Conservation (phyloP, 176 grass and related monocot genomes). For the Phoenix dactylifera region DNA sequence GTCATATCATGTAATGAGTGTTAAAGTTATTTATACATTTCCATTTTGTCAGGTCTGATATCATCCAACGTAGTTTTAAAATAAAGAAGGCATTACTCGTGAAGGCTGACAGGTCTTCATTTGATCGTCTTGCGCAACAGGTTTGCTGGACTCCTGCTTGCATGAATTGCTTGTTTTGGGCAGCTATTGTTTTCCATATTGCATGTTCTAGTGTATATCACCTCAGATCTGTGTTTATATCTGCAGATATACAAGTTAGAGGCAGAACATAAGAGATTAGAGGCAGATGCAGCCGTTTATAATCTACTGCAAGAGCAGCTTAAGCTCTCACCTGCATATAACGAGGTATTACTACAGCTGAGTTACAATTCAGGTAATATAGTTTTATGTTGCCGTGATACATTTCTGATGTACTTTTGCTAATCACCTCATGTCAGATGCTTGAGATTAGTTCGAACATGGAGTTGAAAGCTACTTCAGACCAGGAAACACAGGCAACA, state of each 20-base stretch:
- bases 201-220: background rate
- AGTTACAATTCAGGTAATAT: no score
- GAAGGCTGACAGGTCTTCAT: slow-evolving; percentile 56
- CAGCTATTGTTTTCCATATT: no score
- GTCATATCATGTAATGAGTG: no score
- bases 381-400: no score
- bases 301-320: slow-evolving; percentile 62
- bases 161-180: no score
- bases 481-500: background rate
- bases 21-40: slow-evolving; percentile 19
- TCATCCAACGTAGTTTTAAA: slow-evolving; percentile 65
- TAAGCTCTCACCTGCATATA: slow-evolving; percentile 54
- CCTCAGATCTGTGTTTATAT: background rate
- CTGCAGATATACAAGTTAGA: slow-evolving; percentile 68
- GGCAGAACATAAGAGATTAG: slow-evolving; percentile 58
- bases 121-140: slow-evolving; percentile 76
- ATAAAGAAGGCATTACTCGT: slow-evolving; percentile 87
- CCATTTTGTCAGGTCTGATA: slow-evolving; percentile 42
- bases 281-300: slow-evolving; percentile 67
- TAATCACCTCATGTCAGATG: slow-evolving; percentile 32
- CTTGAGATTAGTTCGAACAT: slow-evolving; percentile 29
- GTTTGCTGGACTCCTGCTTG: slow-evolving; percentile 18
- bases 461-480: slow-evolving; percentile 25
- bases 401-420: no score
- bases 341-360: slow-evolving; percentile 29